These are phyloP conservation scores for Eragrostis nindensis DNA, from an alignment of 176 grass and related monocot genomes.

Conservation along the genomic window DNA sequence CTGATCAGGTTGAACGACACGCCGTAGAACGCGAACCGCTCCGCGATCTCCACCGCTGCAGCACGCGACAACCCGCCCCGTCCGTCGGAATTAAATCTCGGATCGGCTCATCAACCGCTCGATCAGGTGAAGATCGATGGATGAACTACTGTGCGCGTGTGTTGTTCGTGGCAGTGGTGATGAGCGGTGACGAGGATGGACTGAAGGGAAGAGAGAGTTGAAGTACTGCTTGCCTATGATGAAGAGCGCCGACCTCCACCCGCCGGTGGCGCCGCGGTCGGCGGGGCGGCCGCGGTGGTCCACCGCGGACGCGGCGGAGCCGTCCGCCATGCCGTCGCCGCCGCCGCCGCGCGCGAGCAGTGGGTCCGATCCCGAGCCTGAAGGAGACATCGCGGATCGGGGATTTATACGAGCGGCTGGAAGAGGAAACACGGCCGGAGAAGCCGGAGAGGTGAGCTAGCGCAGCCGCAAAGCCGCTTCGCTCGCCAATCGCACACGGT, in stretches of 20 bases:
- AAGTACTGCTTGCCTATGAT: conserved; percentile 53
- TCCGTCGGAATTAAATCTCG: neutral
- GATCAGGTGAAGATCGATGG: too few relatives aligned
- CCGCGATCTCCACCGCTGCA: conserved; percentile 65
- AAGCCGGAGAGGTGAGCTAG: neutral
- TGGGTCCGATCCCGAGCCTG: conserved; percentile 27
- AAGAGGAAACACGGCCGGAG: neutral
- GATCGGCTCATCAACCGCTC: neutral
- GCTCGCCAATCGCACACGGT: neutral
- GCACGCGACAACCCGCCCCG: too few relatives aligned
- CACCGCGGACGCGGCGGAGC: conserved; percentile 18
- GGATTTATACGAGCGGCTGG: neutral
- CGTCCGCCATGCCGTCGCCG: neutral
- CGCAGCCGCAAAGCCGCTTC: too few relatives aligned
- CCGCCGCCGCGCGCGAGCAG: conserved; percentile 29
- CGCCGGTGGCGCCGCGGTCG: conserved; percentile 48
- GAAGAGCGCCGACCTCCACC: conserved; percentile 63
- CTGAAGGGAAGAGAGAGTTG: neutral
- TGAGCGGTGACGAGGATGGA: too few relatives aligned
- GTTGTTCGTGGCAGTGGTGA: too few relatives aligned
- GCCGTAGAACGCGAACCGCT: conserved; percentile 61
- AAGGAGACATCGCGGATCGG: conserved; percentile 28
- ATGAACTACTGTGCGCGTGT: too few relatives aligned
- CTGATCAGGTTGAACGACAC: conserved; percentile 59
- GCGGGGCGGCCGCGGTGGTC: conserved; percentile 62